Evolutionary conservation across 2,329 filamentous ascomycete genomes (phyloP).

Genomic region (Aspergillus proliferans): DNA sequence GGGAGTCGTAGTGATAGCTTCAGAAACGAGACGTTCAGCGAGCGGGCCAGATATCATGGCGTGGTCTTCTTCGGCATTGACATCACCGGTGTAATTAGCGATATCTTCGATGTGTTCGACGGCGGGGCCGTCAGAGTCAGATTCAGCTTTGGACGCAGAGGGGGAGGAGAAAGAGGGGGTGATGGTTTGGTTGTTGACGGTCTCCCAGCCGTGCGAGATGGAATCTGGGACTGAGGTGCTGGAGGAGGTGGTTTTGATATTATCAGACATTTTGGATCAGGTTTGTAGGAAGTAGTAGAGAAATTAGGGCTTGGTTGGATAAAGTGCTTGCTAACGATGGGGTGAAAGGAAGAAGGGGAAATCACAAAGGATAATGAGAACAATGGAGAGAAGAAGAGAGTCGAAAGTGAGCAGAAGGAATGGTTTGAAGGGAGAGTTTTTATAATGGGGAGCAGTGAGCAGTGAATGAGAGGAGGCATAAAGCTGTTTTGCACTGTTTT

Average conservation of each 20-base stretch:
- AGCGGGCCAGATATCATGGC: not conserved
- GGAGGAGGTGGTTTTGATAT: not conserved
- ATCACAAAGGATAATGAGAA: not conserved
- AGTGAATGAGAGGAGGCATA: not conserved
- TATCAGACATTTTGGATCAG: not conserved
- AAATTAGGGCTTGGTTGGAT: too few relatives aligned
- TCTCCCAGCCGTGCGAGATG: not conserved
- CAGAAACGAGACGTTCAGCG: not conserved
- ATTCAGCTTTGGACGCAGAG: not conserved
- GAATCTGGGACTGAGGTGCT: not conserved
- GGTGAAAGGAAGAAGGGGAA: not conserved
- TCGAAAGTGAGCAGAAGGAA: not conserved
- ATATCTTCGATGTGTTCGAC: not conserved
- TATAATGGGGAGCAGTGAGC: not conserved
- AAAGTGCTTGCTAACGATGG: too few relatives aligned
- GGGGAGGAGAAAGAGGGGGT: not conserved
- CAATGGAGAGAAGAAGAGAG: not conserved
- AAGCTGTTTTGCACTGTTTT: not conserved
- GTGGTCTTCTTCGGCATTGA: not conserved
- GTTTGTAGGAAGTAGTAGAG: too few relatives aligned
- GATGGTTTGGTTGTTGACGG: not conserved
- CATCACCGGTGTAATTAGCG: not conserved
- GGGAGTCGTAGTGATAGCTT: not conserved
- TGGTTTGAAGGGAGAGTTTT: not conserved
- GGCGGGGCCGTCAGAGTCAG: not conserved